phyloP scores from a whole-genome alignment of 1,139 yeast genomes.

The Nakaseomyces nivariensis region DNA sequence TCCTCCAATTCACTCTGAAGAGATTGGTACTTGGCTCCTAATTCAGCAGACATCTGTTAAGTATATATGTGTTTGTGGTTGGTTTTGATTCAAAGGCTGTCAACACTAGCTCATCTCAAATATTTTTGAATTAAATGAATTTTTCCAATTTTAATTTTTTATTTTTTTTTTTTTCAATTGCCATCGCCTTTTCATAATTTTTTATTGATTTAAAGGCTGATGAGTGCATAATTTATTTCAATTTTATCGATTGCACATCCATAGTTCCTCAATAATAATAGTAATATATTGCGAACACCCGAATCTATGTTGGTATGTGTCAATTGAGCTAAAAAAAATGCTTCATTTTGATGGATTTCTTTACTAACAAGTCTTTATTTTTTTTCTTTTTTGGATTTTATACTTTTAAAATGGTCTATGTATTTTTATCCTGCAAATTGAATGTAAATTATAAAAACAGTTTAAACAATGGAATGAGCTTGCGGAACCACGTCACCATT shows the following conservation, averaged over 20 bases:
- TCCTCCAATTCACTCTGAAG: constrained; percentile 38
- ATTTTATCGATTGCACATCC: too few species aligned
- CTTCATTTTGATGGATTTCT: not conserved
- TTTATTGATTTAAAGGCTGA: too few species aligned
- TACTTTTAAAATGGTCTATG: too few species aligned
- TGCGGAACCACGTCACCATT: constrained; percentile 27
- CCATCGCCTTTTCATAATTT: too few species aligned
- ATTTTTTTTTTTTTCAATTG: not conserved
- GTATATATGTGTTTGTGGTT: too few species aligned
- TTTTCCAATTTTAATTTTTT: not conserved
- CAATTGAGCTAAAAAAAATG: not conserved
- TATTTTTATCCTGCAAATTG: too few species aligned
- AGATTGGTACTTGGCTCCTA: constrained; percentile 23
- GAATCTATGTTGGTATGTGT: not conserved
- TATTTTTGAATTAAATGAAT: not conserved
- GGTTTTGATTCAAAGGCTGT: too few species aligned
- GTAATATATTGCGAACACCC: not conserved
- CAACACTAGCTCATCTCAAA: not conserved
- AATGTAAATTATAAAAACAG: constrained; percentile 4
- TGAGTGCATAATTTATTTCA: too few species aligned
- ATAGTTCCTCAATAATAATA: too few species aligned
- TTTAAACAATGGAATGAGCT: constrained; percentile 31
- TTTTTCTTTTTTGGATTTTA: too few species aligned
- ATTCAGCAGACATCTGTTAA: constrained; percentile 13
- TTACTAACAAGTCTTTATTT: not conserved